Evolutionary conservation across 805 yeast species (phyloP).

Genomic region (Kuraishia molischiana): DNA sequence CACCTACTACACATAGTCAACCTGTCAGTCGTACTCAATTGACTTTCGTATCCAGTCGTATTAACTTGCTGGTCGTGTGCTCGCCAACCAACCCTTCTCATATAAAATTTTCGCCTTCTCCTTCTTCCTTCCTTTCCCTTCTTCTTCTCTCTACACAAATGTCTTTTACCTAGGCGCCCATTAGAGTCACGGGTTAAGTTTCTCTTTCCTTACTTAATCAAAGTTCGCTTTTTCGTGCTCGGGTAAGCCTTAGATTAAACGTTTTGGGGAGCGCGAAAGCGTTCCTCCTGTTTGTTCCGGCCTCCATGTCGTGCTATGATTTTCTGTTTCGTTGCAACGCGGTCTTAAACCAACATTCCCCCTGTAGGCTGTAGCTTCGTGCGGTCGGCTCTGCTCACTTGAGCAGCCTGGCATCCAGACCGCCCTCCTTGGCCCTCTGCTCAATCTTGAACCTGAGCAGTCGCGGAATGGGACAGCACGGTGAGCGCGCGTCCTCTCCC

Average conservation of each 20-base stretch:
- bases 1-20: no score
- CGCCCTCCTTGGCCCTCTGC: constrained; percentile 47
- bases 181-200: constrained; percentile 59
- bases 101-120: constrained; percentile 1
- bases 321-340: constrained; percentile 43
- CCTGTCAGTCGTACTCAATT: no score
- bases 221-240: constrained; percentile 63
- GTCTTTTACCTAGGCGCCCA: constrained; percentile 64
- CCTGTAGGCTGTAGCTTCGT: constrained; percentile 1
- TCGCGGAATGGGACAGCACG: constrained; percentile 72
- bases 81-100: no score
- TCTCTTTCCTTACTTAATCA: constrained; percentile 37
- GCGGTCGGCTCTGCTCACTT: not conserved
- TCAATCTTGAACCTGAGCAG: constrained; percentile 53
- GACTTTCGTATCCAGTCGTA: no score
- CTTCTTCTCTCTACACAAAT: constrained; percentile 16
- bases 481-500: constrained; percentile 51
- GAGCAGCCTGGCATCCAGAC: constrained; percentile 49
- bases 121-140: constrained; percentile 15
- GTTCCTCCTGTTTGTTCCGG: constrained; percentile 35
- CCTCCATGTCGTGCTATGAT: constrained; percentile 46
- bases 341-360: constrained; percentile 61
- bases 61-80: no score
- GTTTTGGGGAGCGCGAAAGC: constrained; percentile 14
- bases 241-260: constrained; percentile 85